A percentile compares a stretch with the other conserved stretches of the same genome.
These are phyloP conservation scores for Fraxinus sp. DNA, from an alignment of 305 asterid species.

Conservation along the genomic window DNA sequence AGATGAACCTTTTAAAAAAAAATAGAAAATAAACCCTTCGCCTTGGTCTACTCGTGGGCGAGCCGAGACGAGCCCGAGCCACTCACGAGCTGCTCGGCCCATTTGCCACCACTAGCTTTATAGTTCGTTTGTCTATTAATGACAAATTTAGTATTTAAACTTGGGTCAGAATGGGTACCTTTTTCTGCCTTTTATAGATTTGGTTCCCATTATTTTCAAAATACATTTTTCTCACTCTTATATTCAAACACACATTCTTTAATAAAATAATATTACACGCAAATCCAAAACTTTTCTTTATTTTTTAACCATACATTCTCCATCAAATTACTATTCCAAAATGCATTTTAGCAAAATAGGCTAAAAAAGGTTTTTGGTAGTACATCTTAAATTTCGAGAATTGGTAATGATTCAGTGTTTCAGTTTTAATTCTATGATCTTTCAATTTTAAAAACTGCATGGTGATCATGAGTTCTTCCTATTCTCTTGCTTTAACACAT, in stretches of 20 bases:
- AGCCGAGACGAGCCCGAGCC: no score
- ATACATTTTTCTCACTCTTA: background rate
- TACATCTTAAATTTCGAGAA: slow-evolving; percentile 7
- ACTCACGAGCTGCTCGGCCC: no score
- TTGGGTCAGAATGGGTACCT: slow-evolving; percentile 5
- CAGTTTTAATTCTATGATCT: slow-evolving; percentile 9
- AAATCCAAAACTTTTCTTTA: no score
- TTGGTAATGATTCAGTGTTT: background rate
- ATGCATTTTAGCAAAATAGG: no score
- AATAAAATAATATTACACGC: no score
- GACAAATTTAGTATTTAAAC: background rate
- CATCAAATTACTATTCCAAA: no score
- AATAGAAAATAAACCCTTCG: no score
- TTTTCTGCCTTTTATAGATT: background rate
- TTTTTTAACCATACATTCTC: no score
- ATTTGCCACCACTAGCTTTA: background rate
- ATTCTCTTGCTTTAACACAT: background rate
- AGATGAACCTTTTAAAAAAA: no score
- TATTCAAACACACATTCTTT: background rate
- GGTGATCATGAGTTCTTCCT: background rate
- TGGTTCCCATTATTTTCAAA: background rate
- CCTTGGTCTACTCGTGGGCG: no score
- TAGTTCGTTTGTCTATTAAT: slow-evolving; percentile 7
- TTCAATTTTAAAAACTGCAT: background rate
- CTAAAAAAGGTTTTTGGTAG: background rate